Evolutionary conservation across 768 basidiomycete genomes (phyloP), one percentile per base, ranked within the genome.

Genomic region (Kwoniella heveanensis): DNA sequence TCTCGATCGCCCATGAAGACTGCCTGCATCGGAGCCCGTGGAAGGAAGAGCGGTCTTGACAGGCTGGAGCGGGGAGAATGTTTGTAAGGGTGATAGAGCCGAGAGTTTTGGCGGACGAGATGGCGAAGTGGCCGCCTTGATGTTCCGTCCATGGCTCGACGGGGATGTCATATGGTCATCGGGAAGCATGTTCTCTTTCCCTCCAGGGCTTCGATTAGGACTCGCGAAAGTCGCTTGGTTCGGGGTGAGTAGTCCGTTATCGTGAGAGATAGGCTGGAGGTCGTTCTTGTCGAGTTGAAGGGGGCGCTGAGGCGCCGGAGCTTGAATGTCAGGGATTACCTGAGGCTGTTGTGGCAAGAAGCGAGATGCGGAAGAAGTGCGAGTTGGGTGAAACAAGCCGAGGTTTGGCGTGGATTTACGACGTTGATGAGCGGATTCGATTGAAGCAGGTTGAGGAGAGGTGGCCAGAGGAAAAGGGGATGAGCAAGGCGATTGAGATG

Each of bases 11-110:
- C 67, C 64, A 36, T 44, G 21, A 21, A 61, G n/a, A 50, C 65
- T 60, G 24, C 59, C 66, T 4, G 58, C 36, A 29, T 55, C 63
- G 1, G 70, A 66, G 21, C 37, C 39, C 8, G 60, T 55, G 5
- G 62, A 63, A 15, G 61, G 62, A 22, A 44, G 19, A 15, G 19
- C 57, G 57, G 10, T 62, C 36, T 47, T 53, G n/a, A 60, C 21
- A 1, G 68, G 60, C 29, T 67, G 71, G 13, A 80, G 67, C 1
- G 78, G 77, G 19, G 78, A 78, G 60, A 80, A 66, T 8, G 70
- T 62, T 52, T 80, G 75, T 1, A 80, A 61, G 4, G 78, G 75
- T 1, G 75, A 77, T 13, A 80, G 60, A 5, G 77, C 78, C 27
- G 55, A 71, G 12, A 73, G 63, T 30, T 66, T 65, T 21, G 55